Evolutionary conservation across 345 rosid species (phyloP).

Genomic region (Brassica juncea): DNA sequence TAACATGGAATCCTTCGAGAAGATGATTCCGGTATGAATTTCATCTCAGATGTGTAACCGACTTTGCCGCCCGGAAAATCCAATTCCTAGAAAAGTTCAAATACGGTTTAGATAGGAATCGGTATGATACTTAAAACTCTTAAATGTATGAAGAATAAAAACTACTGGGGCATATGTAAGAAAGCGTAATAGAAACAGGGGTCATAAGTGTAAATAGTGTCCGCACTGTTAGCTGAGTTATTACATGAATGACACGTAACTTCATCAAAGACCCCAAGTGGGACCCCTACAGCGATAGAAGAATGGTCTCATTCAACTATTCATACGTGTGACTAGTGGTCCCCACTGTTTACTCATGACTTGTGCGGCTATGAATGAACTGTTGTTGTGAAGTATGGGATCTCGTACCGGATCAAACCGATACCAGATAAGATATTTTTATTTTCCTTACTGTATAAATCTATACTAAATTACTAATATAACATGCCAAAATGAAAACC

Average conservation of each 20-base stretch:
- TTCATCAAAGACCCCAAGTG: background rate
- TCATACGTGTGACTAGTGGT: background rate
- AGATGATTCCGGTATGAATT: slow-evolving; percentile 50
- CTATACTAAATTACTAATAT: background rate
- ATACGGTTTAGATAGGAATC: background rate
- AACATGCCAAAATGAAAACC: background rate
- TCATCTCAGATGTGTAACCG: slow-evolving; percentile 49
- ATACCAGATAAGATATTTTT: background rate
- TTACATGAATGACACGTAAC: slow-evolving; percentile 7
- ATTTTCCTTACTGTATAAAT: background rate
- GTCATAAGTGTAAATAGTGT: background rate
- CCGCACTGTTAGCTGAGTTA: background rate
- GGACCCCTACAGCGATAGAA: slow-evolving; percentile 4
- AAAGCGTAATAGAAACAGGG: background rate
- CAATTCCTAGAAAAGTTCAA: slow-evolving; percentile 45
- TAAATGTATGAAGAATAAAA: background rate
- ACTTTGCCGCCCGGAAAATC: slow-evolving; percentile 82
- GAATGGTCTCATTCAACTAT: background rate
- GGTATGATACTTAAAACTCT: background rate
- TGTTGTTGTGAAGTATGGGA: background rate
- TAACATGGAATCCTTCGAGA: slow-evolving; percentile 60
- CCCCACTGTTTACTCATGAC: background rate
- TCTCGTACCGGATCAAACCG: slow-evolving; percentile 22
- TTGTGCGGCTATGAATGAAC: background rate
- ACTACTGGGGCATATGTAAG: background rate